These are phyloP conservation scores for Salvia splendens DNA, from an alignment of 257 asterid genomes.

Conservation along the genomic window DNA sequence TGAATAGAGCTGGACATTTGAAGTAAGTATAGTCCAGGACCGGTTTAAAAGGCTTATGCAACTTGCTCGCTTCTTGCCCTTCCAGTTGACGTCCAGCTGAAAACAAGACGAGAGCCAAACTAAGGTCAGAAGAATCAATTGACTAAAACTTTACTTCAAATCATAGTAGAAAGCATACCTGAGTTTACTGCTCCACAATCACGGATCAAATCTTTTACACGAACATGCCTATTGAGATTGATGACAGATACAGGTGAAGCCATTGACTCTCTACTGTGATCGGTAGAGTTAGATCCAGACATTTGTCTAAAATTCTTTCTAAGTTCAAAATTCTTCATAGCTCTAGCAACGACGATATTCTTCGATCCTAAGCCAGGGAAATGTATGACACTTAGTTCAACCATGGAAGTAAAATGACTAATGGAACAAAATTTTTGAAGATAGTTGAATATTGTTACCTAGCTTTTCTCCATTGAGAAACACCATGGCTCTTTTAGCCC, in stretches of 20 bases:
- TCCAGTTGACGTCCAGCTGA: conserved; percentile 34
- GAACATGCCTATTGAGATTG: conserved; percentile 39
- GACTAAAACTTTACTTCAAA: background rate
- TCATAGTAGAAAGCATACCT: conserved; percentile 29
- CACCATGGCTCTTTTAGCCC: conserved; percentile 53
- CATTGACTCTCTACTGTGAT: conserved; percentile 1
- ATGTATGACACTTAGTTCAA: background rate
- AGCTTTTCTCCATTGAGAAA: conserved; percentile 41
- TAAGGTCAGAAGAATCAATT: conserved; percentile 7
- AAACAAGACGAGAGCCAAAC: conserved; percentile 19
- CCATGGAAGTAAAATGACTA: background rate
- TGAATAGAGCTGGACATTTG: conserved; percentile 13
- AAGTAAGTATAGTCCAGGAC: conserved; percentile 17
- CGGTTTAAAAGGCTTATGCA: conserved; percentile 9
- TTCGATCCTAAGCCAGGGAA: conserved; percentile 41
- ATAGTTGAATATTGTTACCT: conserved; percentile 27
- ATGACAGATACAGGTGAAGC: conserved; percentile 31
- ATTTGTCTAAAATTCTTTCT: conserved; percentile 16
- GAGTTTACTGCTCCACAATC: conserved; percentile 41
- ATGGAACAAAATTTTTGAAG: background rate
- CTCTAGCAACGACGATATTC: conserved; percentile 39
- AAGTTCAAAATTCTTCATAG: conserved; percentile 40
- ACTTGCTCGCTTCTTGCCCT: conserved; percentile 23
- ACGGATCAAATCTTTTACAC: conserved; percentile 34
- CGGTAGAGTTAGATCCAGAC: background rate